A percentile compares a stretch with the other conserved stretches of the same genome.
Conservation (phyloP, 192 early-diverging fungal species). For the Thoreauomyces humboldtii region DNA sequence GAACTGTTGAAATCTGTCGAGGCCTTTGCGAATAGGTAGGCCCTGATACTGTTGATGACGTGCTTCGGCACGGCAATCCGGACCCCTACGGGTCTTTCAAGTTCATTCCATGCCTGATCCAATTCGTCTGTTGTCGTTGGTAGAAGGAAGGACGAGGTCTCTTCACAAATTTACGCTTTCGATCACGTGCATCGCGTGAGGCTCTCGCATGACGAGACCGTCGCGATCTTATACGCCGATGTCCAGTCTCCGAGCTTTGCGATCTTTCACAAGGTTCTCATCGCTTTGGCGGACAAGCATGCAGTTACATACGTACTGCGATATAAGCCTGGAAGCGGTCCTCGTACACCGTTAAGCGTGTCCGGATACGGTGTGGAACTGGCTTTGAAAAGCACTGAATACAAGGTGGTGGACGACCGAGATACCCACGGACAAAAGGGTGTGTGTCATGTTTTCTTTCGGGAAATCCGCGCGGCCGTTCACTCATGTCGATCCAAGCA, state of each 20-base stretch:
- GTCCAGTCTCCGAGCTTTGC: conserved; percentile 56
- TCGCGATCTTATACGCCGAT: conserved; percentile 77
- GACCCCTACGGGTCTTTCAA: conserved; percentile 32
- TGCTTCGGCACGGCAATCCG: not conserved
- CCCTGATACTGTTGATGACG: not conserved
- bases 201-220: conserved; percentile 12
- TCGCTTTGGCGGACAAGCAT: conserved; percentile 42
- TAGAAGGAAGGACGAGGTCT: not conserved
- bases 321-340: conserved; percentile 49
- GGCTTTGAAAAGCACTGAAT: conserved; percentile 94
- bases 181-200: conserved; percentile 57
- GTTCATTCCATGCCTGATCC: conserved; percentile 16
- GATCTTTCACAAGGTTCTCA: conserved; percentile 55
- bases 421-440: conserved; percentile 53
- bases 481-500: too few species aligned
- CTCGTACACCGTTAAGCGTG: conserved; percentile 47
- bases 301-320: conserved; percentile 68
- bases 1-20: conserved; percentile 43
- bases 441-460: not conserved
- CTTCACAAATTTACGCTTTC: conserved; percentile 41
- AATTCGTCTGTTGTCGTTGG: conserved; percentile 2
- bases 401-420: conserved; percentile 93
- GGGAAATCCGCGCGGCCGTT: too few species aligned
- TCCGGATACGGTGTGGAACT: conserved; percentile 93
- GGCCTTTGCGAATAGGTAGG: conserved; percentile 1